Base-by-base conservation (phyloP, 1,284 basidiomycete genomes). In the Naganishia cerealis region DNA sequence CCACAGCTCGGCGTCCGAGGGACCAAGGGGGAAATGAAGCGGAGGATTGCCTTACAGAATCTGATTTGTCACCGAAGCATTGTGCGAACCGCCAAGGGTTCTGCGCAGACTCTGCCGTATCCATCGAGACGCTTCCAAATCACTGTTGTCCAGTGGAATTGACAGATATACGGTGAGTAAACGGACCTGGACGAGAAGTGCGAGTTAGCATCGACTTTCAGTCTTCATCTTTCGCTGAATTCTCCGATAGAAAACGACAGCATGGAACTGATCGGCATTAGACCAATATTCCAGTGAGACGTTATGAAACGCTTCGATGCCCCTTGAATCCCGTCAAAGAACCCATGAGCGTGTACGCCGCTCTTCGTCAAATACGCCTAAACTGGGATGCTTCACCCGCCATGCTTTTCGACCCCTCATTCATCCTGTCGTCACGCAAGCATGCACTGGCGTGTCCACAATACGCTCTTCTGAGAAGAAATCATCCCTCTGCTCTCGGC, bases 31-130 rank as follows among this genome's bases (percentile, higher is more conserved):
- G 43, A 18, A 50, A 24, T 8, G 15, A 46, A 50, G 21, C 21
- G 21, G n/a, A 50, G 46, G 13, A 50, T 21, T 13, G 46, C 18
- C 38, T 48, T 39, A 59, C 46, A 48, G 53, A 68, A 56, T 67
- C 91, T 75, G 92, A 94, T 86, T 96, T 95, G 85, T 97, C 94
- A 76, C 96, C 96, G 81, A 99, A 99, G 84, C 96, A 99, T 81
- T 99, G 96, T 66, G 96, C 96, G 82, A 99, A 99, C 76, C 94
- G 89, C 96, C 96, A 99, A 78, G 61, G 61, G 61, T 63, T 63
- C 50, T 63, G 61, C 61, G 50, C 61, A 63, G 61, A 63, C 36
- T 63, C 61, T 42, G 61, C 50, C 50, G 61, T 63, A 53, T 63
- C 61, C 61, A 63, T 63, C 39, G 21, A 26, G 50, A 54, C 61